Evolutionary conservation across 495 filamentous ascomycete species (phyloP).

Genomic region (Podospora pseudoanserina): DNA sequence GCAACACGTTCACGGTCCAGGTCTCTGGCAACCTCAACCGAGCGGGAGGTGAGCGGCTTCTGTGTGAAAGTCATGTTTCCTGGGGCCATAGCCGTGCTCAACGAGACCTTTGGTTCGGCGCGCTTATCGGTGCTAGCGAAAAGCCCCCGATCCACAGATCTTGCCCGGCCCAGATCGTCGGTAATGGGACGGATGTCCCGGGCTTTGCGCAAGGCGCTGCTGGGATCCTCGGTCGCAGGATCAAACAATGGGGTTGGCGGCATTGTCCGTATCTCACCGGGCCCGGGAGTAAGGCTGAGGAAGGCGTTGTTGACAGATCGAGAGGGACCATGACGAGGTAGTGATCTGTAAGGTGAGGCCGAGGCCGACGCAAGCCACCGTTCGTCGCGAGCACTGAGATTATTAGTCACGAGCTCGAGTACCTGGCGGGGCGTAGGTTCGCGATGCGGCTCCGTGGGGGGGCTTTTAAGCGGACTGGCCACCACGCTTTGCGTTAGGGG

Average conservation of each 20-base stretch:
- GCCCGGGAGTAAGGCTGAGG: constrained; percentile 35
- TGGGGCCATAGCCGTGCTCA: constrained; percentile 60
- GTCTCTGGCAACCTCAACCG: constrained; percentile 28
- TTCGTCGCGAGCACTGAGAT: constrained; percentile 45
- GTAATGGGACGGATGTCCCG: constrained; percentile 46
- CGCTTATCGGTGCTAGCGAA: constrained; percentile 57
- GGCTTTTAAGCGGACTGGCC: constrained; percentile 57
- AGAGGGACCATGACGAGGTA: constrained; percentile 37
- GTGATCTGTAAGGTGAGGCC: constrained; percentile 17
- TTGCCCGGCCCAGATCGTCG: constrained; percentile 45
- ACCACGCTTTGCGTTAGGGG: constrained; percentile 80
- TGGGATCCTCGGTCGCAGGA: constrained; percentile 37
- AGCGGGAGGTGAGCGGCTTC: constrained; percentile 35
- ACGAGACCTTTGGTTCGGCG: constrained; percentile 59
- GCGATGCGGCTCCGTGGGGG: constrained; percentile 27
- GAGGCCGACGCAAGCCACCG: constrained; percentile 30
- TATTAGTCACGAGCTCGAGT: constrained; percentile 37
- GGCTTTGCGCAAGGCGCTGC: constrained; percentile 39
- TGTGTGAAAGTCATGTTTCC: constrained; percentile 56
- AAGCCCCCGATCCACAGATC: constrained; percentile 55
- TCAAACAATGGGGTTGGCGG: constrained; percentile 50
- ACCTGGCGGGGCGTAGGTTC: constrained; percentile 18
- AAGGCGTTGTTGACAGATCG: constrained; percentile 56
- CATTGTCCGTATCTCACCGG: constrained; percentile 39
- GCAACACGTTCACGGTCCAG: constrained; percentile 23